phyloP scores from a whole-genome alignment of 768 basidiomycete genomes.

The Boletus rubropictus region DNA sequence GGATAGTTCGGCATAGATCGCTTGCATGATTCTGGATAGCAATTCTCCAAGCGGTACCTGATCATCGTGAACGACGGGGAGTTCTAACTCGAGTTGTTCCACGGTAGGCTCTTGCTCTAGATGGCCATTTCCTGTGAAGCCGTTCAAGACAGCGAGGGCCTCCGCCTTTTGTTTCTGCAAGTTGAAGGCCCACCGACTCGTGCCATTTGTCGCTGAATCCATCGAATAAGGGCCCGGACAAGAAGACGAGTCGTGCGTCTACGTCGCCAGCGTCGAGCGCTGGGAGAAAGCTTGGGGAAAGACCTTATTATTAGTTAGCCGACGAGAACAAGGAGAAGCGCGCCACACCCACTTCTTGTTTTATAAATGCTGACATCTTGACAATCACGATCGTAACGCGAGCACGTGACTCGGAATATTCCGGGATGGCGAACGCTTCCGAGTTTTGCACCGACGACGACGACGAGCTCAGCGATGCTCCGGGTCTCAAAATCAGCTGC shows the following conservation, averaged over 20 bases:
- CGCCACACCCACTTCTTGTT: conserved; percentile 11
- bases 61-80: conserved; percentile 67
- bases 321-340: conserved; percentile 14
- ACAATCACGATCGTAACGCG: not conserved
- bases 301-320: conserved; percentile 1
- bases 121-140: conserved; percentile 31
- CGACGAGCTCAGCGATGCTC: conserved; percentile 23
- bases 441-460: conserved; percentile 9
- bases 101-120: conserved; percentile 36
- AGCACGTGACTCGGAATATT: conserved; percentile 18
- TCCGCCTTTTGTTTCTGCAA: conserved; percentile 29
- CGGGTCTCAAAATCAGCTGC: conserved; percentile 24
- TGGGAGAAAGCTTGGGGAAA: not conserved
- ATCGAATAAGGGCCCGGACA: not conserved
- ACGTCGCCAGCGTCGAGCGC: conserved; percentile 5
- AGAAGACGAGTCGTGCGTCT: not conserved
- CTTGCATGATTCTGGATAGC: conserved; percentile 69
- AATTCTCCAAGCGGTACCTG: conserved; percentile 71
- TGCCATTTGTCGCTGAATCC: conserved; percentile 17
- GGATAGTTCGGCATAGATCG: conserved; percentile 76
- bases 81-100: conserved; percentile 65
- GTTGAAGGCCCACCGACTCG: conserved; percentile 14
- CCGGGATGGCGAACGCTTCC: conserved; percentile 5
- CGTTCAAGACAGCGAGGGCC: conserved; percentile 26
- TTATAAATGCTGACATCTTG: not conserved